phyloP scores from a whole-genome alignment of 2,329 filamentous ascomycete genomes.

The Immersiporthe knoxdaviesiana region DNA sequence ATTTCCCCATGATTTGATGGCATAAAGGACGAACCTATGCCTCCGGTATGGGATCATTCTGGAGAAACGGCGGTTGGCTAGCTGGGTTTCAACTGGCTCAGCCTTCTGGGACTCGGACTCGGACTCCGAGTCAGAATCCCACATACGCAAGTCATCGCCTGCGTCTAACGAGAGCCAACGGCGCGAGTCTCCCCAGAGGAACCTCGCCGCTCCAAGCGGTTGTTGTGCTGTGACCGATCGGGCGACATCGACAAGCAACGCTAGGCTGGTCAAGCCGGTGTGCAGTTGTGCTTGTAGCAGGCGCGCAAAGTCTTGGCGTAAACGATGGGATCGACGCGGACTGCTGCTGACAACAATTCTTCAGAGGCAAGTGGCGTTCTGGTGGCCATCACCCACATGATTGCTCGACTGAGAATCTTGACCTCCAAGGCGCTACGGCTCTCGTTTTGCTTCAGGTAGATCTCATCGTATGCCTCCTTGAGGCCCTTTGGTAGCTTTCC shows the following conservation, averaged over 20 bases:
- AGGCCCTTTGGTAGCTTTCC: slow-evolving; percentile 38
- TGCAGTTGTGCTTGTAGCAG: no score
- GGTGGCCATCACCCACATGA: slow-evolving; percentile 5
- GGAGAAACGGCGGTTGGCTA: no score
- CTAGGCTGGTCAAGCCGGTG: neutral
- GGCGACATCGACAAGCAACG: neutral
- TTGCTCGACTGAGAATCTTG: neutral
- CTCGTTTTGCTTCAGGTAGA: slow-evolving; percentile 26
- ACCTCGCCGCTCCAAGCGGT: neutral
- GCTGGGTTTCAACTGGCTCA: no score
- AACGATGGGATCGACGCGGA: neutral
- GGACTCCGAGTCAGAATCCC: neutral
- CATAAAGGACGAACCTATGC: neutral
- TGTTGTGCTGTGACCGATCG: neutral
- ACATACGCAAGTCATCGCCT: no score
- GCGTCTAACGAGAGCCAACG: neutral
- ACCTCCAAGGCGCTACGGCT: neutral
- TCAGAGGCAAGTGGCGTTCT: neutral
- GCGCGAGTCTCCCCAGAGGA: neutral
- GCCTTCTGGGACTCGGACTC: neutral
- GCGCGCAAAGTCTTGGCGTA: neutral
- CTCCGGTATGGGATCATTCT: neutral
- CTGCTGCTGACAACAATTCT: neutral
- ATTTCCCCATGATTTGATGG: neutral
- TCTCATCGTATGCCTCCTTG: slow-evolving; percentile 38